These are phyloP conservation scores for Fusarium duplospermum DNA, from an alignment of 2,329 filamentous ascomycete species.

Conservation along the genomic window DNA sequence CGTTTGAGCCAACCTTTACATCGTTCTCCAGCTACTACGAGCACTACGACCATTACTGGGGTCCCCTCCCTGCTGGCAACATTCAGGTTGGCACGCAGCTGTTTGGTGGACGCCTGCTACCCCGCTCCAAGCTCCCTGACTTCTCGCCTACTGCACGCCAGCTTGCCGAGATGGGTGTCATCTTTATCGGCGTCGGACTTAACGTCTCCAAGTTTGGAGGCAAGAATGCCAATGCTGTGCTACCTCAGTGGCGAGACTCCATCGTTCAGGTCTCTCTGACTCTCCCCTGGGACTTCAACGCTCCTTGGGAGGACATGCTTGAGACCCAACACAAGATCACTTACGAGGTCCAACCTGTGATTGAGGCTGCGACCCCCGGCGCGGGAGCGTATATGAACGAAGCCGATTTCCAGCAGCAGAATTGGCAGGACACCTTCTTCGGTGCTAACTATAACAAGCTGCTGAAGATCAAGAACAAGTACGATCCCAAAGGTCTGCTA, in stretches of 20 bases:
- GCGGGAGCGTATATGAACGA: constrained; percentile 64
- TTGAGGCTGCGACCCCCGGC: constrained; percentile 52
- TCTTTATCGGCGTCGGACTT: constrained; percentile 45
- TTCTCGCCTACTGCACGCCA: constrained; percentile 27
- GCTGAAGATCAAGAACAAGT: constrained; percentile 60
- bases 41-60: constrained; percentile 57
- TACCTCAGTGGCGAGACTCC: constrained; percentile 55
- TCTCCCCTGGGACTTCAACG: constrained; percentile 44
- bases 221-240: constrained; percentile 48
- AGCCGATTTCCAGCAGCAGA: constrained; percentile 57
- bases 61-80: constrained; percentile 54
- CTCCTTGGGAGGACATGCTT: constrained; percentile 45
- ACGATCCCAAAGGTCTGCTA: constrained; percentile 59
- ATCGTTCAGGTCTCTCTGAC: constrained; percentile 47
- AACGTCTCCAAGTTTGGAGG: constrained; percentile 42
- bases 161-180: constrained; percentile 38
- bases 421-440: constrained; percentile 59
- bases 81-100: constrained; percentile 45
- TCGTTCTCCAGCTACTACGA: constrained; percentile 48
- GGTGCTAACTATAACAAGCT: constrained; percentile 58
- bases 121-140: constrained; percentile 46
- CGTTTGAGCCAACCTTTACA: constrained; percentile 18
- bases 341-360: constrained; percentile 36
- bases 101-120: constrained; percentile 57
- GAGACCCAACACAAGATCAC: constrained; percentile 46